Conservation (phyloP, 306 rosid species). For the Boehmeria nivea region DNA sequence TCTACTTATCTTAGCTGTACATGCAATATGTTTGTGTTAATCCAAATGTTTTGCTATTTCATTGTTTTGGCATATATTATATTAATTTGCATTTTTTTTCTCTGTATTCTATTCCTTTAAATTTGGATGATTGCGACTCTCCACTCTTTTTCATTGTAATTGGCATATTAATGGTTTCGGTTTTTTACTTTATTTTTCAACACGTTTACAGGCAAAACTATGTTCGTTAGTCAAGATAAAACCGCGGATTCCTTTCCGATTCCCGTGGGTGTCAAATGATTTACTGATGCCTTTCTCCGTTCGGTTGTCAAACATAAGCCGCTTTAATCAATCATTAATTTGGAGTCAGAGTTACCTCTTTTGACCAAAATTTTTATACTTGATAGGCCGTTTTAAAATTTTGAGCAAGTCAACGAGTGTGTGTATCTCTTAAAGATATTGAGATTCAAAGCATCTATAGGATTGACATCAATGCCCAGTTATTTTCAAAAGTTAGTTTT, state of each 20-base stretch:
- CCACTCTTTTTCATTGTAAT: neutral
- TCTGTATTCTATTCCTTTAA: too few relatives aligned
- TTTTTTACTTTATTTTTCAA: neutral
- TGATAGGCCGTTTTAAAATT: neutral
- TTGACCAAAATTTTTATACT: neutral
- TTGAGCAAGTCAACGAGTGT: neutral
- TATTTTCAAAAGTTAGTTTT: too few relatives aligned
- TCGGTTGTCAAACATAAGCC: neutral
- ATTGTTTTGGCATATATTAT: too few relatives aligned
- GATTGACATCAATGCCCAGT: too few relatives aligned
- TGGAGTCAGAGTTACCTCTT: neutral
- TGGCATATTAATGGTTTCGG: neutral
- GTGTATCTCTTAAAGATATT: too few relatives aligned
- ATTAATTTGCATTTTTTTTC: too few relatives aligned
- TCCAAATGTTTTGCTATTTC: too few relatives aligned
- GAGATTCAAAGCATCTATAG: too few relatives aligned
- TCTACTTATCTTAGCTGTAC: too few relatives aligned
- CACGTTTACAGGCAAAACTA: neutral
- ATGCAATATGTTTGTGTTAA: too few relatives aligned
- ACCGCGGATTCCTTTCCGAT: too few relatives aligned
- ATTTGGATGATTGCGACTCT: too few relatives aligned
- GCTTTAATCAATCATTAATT: neutral
- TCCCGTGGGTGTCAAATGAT: neutral
- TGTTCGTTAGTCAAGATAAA: neutral
- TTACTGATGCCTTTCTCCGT: neutral